Evolutionary conservation across 192 early-diverging fungal genomes (phyloP), one percentile per base, ranked within the genome.

Genomic region (Chytriomyces confervae): DNA sequence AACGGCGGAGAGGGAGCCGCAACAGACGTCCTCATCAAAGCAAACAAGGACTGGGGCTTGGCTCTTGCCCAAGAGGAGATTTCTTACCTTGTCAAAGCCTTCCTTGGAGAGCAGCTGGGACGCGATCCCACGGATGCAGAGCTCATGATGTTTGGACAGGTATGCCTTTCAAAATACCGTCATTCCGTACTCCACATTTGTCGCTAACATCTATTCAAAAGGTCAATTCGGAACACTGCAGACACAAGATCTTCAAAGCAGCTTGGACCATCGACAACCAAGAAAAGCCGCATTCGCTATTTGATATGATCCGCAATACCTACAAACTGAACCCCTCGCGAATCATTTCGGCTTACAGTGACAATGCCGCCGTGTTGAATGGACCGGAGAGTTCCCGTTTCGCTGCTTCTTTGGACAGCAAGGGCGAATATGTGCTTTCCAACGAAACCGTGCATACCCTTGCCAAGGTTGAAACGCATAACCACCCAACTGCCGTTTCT

Each of bases 221-320:
- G 77, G 98, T 99, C 78, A 99, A 99, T 86, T 98, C 96, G 60
- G 98, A 99, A 87, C 98, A 99, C 86, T 99, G 98, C 85, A 90
- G 98, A 16, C 98, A 99, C 93, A 99, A 99, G 89, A 98, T 99
- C 79, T 99, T 99, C 89, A 85, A 93, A 71, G 98, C 97, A n/a
- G 85, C 92, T 53, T 99, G 98, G 98, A 96, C 93, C 9, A 95
- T 99, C 66, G 97, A 99, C 81, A 94, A 94, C 18, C 78, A 90
- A 66, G 85, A 90, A 24, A 88, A 91, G 82, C 86, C 88, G 57
- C 80, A 89, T 46, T 98, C 97, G 18, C 89, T 99, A 60, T 99
- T 99, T 84, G 92, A 90, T 70, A 96, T 96, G 97, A 98, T 99
- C 84, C 86, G 89, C 71, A 95, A 97, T 78, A 99, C 98, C 7